These are phyloP conservation scores for Suillus americanus DNA, from an alignment of 768 basidiomycete species.

Conservation along the genomic window DNA sequence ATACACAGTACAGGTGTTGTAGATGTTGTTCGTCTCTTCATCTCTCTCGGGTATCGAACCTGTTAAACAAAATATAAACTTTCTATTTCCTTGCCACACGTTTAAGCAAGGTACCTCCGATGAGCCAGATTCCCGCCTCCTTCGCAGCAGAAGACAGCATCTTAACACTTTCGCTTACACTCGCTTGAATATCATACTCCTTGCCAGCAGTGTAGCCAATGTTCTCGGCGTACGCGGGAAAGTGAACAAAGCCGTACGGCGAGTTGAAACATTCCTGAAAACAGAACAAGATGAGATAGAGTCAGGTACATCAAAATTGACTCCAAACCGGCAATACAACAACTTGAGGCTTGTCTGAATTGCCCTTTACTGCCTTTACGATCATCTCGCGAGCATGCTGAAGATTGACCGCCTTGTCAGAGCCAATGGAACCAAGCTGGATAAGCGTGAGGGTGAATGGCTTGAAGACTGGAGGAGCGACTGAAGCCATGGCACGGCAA, in stretches of 20 bases:
- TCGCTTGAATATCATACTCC: constrained; percentile 53
- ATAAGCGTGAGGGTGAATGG: constrained; percentile 86
- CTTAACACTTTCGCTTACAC: constrained; percentile 73
- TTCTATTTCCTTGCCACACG: neutral
- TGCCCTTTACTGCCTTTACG: constrained; percentile 55
- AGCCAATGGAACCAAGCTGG: constrained; percentile 77
- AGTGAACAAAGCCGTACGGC: constrained; percentile 77
- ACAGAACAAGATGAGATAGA: constrained; percentile 6
- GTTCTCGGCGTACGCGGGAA: constrained; percentile 80
- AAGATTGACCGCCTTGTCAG: constrained; percentile 77
- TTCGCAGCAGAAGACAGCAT: constrained; percentile 83
- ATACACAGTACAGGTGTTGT: constrained; percentile 93
- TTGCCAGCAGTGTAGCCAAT: constrained; percentile 63
- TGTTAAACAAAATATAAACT: constrained; percentile 30
- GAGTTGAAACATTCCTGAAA: constrained; percentile 86
- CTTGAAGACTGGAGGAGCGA: constrained; percentile 45
- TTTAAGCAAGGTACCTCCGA: constrained; percentile 64
- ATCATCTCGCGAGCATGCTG: constrained; percentile 81
- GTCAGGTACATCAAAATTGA: neutral
- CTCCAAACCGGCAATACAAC: constrained; percentile 79
- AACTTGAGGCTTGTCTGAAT: constrained; percentile 53
- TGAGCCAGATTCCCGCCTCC: constrained; percentile 79
- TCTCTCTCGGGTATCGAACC: constrained; percentile 94
- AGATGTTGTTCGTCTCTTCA: constrained; percentile 59
- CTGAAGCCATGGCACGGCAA: constrained; percentile 25